Percentiles rank a stretch among this genome's conserved stretches.
Evolutionary conservation across 192 early-diverging fungal species (phyloP).

Genomic region (Coemansia sp.): DNA sequence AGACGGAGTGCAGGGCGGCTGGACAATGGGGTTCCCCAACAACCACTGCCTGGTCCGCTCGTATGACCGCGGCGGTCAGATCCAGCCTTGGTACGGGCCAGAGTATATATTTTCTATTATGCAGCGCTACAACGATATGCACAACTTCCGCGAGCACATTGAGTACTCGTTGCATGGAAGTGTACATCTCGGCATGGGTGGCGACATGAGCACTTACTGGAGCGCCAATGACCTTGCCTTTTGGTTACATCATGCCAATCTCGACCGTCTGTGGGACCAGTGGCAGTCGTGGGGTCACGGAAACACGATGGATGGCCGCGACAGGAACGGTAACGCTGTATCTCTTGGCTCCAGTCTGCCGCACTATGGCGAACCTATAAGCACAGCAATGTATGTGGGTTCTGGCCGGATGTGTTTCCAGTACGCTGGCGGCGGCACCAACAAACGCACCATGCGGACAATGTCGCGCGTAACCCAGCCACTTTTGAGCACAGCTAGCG

Average conservation of each 20-base stretch:
- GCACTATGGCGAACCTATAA: conserved; percentile 38
- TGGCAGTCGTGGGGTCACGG: conserved; percentile 56
- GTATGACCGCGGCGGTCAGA: conserved; percentile 36
- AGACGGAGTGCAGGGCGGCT: conserved; percentile 40
- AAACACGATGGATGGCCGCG: conserved; percentile 42
- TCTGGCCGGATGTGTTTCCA: conserved; percentile 48
- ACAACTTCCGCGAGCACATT: conserved; percentile 49
- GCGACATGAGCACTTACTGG: conserved; percentile 55
- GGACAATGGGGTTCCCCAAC: conserved; percentile 42
- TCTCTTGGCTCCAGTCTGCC: conserved; percentile 27
- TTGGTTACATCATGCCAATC: conserved; percentile 63
- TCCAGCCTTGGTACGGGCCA: conserved; percentile 50
- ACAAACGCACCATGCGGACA: conserved; percentile 1
- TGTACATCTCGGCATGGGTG: conserved; percentile 54
- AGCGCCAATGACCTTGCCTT: conserved; percentile 62
- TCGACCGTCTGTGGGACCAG: conserved; percentile 59
- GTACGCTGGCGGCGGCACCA: conserved; percentile 24
- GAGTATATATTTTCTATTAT: conserved; percentile 50
- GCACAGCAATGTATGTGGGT: conserved; percentile 44
- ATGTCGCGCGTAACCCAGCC: conserved; percentile 34
- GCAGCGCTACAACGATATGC: conserved; percentile 46
- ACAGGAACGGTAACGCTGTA: conserved; percentile 24
- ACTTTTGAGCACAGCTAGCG: background rate
- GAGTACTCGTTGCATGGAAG: conserved; percentile 53
- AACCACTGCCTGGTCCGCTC: conserved; percentile 39